A percentile compares a stretch with the other conserved stretches of the same genome.
Evolutionary conservation across 192 early-diverging fungal species (phyloP).

Genomic region (Mortierella alpina): DNA sequence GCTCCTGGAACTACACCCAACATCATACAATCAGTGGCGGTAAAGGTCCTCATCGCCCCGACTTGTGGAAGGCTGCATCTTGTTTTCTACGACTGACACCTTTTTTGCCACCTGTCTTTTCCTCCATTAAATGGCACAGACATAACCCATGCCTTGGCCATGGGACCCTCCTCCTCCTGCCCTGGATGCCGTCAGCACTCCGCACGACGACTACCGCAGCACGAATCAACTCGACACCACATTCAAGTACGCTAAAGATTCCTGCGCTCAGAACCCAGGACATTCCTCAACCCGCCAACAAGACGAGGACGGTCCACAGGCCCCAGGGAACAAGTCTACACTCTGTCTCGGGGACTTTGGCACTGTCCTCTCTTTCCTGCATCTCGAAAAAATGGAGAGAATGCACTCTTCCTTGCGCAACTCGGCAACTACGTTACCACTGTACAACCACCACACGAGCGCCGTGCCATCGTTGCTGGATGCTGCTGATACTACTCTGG

Average conservation of each 20-base stretch:
- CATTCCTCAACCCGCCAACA: too few species aligned
- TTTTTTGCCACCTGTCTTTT: background rate
- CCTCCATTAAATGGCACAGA: background rate
- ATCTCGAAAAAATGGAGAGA: conserved; percentile 4
- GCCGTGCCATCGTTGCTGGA: too few species aligned
- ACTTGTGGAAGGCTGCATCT: background rate
- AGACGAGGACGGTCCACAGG: too few species aligned
- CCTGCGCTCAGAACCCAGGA: too few species aligned
- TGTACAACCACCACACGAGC: too few species aligned
- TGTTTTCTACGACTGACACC: background rate
- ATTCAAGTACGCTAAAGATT: background rate
- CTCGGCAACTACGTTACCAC: too few species aligned
- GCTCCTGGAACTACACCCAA: too few species aligned
- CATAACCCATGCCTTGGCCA: conserved; percentile 16
- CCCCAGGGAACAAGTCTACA: background rate
- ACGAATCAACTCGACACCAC: background rate
- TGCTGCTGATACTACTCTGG: too few species aligned
- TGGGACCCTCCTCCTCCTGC: conserved; percentile 23
- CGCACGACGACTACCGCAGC: background rate
- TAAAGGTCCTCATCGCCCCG: background rate
- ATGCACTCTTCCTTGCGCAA: too few species aligned
- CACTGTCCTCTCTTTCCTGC: conserved; percentile 21
- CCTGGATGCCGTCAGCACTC: background rate
- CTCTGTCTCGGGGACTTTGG: conserved; percentile 15
- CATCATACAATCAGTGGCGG: too few species aligned